Percentiles rank a stretch among this genome's conserved stretches.
phyloP scores from a whole-genome alignment of 2,329 filamentous ascomycete species.

The Elsinoe ampelina region DNA sequence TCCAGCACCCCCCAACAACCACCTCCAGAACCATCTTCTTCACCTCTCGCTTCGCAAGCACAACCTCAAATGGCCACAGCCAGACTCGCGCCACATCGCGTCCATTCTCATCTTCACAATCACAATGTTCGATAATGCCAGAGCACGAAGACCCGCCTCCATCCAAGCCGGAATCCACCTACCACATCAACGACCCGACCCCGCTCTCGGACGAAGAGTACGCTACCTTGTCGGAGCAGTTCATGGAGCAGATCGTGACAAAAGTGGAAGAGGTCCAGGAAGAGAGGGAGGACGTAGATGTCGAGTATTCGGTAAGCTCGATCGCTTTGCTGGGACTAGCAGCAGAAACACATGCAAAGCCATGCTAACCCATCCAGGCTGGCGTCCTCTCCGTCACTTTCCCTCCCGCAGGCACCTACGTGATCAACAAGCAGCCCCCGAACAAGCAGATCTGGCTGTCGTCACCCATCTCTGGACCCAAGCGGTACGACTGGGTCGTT shows the following conservation, averaged over 20 bases:
- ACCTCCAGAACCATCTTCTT: slow-evolving; percentile 12
- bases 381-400: slow-evolving; percentile 74
- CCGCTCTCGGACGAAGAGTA: slow-evolving; percentile 63
- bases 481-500: slow-evolving; percentile 86
- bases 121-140: slow-evolving; percentile 33
- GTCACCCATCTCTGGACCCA: slow-evolving; percentile 81
- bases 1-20: slow-evolving; percentile 13
- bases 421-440: slow-evolving; percentile 96
- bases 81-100: slow-evolving; percentile 10
- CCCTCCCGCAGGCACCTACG: slow-evolving; percentile 66
- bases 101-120: slow-evolving; percentile 17
- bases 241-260: slow-evolving; percentile 52
- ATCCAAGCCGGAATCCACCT: slow-evolving; percentile 27
- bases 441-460: slow-evolving; percentile 98
- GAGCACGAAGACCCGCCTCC: slow-evolving; percentile 33
- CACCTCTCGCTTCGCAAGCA: slow-evolving; percentile 13
- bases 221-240: slow-evolving; percentile 66
- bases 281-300: slow-evolving; percentile 63
- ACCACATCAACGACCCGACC: slow-evolving; percentile 44
- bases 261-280: slow-evolving; percentile 69
- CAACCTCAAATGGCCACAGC: slow-evolving; percentile 10
- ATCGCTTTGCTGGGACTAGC: background rate
- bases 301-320: slow-evolving; percentile 77
- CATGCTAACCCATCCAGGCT: slow-evolving; percentile 45
- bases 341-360: slow-evolving; percentile 8